Base-by-base conservation (phyloP, 768 basidiomycete species). In the Calvatia gigantea region DNA sequence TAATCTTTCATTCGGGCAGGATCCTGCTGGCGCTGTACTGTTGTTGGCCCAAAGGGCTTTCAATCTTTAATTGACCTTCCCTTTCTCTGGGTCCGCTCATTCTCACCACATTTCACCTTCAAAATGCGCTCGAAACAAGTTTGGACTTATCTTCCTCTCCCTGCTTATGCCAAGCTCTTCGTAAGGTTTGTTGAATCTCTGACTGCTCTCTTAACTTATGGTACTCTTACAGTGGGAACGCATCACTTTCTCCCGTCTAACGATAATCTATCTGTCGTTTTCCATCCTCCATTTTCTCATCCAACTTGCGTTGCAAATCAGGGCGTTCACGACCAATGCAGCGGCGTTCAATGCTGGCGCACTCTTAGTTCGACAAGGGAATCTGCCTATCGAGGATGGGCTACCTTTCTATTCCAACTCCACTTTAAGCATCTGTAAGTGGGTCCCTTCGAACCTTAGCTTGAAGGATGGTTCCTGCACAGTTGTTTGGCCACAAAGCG, bases 251-350 rank as follows among this genome's bases (percentile, higher is more conserved):
- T 87, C 88, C 45, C 77, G 76, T 33, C 73, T 87, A 51, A 85
- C 89, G 17, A 72, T 77, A 58, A 63, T 82, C 63, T 92, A 89
- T 67, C 82, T 89, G 64, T 51, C 75, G 41, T 87, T 90, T 66
- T 85, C 89, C 19, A 54, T 86, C 49, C 46, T 82, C 42, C 86
- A 90, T 65, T 89, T 85, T 61, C 60, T 78, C 54, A 66, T 89
- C 56, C 89, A 91, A 68, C 74, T 90, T 60, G 73, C 79, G 25
- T 74, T 92, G 43, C 89, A 91, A 70, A 79, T 77, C 48, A 77
- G 78, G 51, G 88, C 85, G 9, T 86, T 85, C 72, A 73, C 73
- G 11, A 81, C 81, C 70, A 91, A 91, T 61, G 76, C 76, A 7
- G 60, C 76, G 17, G 86, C 87, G 5, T 79, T 82, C 27, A 55